Base-by-base conservation (phyloP, 495 filamentous ascomycete species). In the Clavariopsis aquatica region DNA sequence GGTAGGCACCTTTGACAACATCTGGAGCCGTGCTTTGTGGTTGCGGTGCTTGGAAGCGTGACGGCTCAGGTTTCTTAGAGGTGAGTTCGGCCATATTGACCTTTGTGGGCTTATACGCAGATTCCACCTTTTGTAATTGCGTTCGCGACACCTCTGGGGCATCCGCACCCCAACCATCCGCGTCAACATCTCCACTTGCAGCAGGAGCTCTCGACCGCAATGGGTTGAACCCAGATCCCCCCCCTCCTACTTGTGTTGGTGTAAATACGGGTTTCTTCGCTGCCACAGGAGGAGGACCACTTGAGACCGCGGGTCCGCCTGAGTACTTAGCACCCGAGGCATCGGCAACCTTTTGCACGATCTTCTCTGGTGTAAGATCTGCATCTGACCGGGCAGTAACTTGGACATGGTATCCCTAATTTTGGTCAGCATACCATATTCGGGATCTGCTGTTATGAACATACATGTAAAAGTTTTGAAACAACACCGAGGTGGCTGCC, bases 261-360 rank as follows among this genome's bases (percentile, higher is more conserved):
- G 88, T 92, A 75, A 96, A 95, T 38, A 87, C 93, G 45, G 93
- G 92, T 76, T 98, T 99, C 23, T 85, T 88, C 55, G 90, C 86
- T 22, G 90, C 82, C 1, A 88, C 82, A 17, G 91, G 91, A 8
- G 85, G 88, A 10, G 84, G 80, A 2, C 71, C 69, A 26, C 68
- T 64, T 31, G 79, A 73, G 29, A 81, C 69, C 31, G 83, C 79
- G 31, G 82, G 80, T 26, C 83, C 85, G 0, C 84, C 83, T 1
- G 90, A 90, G 73, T 98, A 99, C 70, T 96, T 99, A 41, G 95
- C 85, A 29, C 94, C 95, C 36, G 95, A 98, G 17, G 95, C 87
- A 80, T 98, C 94, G 49, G 92, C 87, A n/a, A 98, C 89, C 74
- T 96, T 96, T 62, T 95, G 87, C 8, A 98, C 78, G 54, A 99